phyloP scores from a whole-genome alignment of 2,329 filamentous ascomycete species.

The Periconia digitata region DNA sequence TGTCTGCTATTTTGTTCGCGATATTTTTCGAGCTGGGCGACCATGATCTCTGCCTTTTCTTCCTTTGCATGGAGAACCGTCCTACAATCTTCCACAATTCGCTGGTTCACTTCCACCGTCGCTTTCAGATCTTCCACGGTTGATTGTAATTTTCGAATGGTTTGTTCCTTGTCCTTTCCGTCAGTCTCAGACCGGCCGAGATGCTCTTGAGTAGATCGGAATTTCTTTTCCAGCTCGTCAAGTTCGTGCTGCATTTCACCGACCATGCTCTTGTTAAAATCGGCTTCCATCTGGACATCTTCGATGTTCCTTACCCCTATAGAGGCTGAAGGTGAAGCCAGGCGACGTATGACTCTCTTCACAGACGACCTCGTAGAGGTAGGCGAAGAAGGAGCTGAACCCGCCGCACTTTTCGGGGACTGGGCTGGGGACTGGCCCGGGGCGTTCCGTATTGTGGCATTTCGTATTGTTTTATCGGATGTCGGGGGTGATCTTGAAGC shows the following conservation, averaged over 20 bases:
- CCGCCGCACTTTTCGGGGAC: background rate
- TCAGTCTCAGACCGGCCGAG: background rate
- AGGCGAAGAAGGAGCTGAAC: background rate
- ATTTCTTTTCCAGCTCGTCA: background rate
- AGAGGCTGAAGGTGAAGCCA: background rate
- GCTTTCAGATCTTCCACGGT: background rate
- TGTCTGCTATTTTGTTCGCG: background rate
- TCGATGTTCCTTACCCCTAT: background rate
- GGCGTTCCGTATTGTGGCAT: background rate
- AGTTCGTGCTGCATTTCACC: background rate
- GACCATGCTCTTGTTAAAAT: background rate
- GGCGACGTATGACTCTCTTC: background rate
- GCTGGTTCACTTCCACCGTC: background rate
- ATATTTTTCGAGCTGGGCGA: background rate
- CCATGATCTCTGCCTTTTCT: background rate
- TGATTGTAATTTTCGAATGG: background rate
- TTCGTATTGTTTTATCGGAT: background rate
- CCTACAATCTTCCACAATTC: background rate
- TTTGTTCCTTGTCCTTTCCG: background rate
- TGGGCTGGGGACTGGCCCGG: background rate
- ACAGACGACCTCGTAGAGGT: background rate
- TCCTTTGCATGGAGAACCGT: background rate
- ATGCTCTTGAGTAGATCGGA: background rate
- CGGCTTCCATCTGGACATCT: constrained; percentile 1
- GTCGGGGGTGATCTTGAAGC: background rate